These are phyloP conservation scores for Erythrobasidium hasegawianum DNA, from an alignment of 1,284 basidiomycete genomes.

Conservation along the genomic window DNA sequence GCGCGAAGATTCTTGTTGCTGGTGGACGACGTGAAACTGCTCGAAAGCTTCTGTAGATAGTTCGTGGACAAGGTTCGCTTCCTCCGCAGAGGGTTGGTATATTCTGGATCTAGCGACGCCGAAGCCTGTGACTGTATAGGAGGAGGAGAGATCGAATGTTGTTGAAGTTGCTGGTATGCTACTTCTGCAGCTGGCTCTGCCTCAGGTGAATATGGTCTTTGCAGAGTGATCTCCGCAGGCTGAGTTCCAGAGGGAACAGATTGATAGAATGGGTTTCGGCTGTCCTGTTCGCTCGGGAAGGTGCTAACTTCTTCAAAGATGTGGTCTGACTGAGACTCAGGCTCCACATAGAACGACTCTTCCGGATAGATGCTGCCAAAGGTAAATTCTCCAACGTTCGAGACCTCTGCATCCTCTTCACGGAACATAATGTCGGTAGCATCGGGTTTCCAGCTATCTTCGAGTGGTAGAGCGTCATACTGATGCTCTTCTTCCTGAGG, in stretches of 20 bases:
- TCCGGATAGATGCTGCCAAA: slow-evolving; percentile 2
- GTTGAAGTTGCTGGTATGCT: neutral
- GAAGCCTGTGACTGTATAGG: neutral
- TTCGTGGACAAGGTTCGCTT: slow-evolving; percentile 10
- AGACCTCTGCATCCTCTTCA: neutral
- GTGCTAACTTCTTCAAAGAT: no score
- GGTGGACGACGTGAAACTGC: neutral
- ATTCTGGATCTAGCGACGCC: neutral
- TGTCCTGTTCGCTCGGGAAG: neutral
- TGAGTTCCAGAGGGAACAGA: neutral
- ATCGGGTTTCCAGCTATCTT: neutral
- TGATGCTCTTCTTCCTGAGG: no score
- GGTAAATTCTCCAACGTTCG: neutral
- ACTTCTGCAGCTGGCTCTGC: no score
- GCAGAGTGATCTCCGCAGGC: no score
- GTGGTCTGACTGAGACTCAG: no score
- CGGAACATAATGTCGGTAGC: neutral
- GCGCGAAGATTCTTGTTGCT: neutral
- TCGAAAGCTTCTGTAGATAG: slow-evolving; percentile 7
- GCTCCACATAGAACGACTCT: neutral
- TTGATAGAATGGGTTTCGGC: neutral
- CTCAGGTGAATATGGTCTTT: no score
- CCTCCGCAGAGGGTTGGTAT: neutral
- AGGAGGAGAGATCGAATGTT: neutral
- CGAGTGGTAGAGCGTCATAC: neutral